Conservation (phyloP, 352 stramenopile species). For the Elongisporangium prolatum region DNA sequence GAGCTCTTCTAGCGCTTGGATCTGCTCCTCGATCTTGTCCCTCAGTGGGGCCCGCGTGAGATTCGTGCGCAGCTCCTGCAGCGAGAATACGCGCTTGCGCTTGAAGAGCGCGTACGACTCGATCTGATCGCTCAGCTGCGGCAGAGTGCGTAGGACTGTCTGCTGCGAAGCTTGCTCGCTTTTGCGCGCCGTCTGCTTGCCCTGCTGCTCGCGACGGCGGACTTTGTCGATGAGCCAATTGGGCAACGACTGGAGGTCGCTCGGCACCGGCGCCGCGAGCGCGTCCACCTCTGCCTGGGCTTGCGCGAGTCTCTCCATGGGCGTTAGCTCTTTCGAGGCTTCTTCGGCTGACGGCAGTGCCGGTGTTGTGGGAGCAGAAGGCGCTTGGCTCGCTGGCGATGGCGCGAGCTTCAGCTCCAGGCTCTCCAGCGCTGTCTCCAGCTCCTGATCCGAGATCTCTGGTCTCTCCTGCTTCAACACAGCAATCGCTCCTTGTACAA, state of each 20-base stretch:
- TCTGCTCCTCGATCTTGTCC: slow-evolving; percentile 58
- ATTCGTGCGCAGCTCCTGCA: slow-evolving; percentile 38
- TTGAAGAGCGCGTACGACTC: slow-evolving; percentile 65
- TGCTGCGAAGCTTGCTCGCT: slow-evolving; percentile 34
- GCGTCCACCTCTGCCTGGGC: slow-evolving; percentile 30
- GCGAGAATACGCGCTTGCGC: slow-evolving; percentile 53
- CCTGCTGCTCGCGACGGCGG: slow-evolving; percentile 42
- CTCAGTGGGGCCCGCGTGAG: slow-evolving; percentile 47
- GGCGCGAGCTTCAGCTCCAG: neutral
- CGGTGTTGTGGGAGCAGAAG: no score
- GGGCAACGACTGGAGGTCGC: slow-evolving; percentile 61
- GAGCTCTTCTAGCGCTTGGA: slow-evolving; percentile 60
- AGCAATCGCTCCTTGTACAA: slow-evolving; percentile 17
- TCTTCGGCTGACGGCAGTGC: neutral
- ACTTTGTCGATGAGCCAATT: slow-evolving; percentile 79
- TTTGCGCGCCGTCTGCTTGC: slow-evolving; percentile 34
- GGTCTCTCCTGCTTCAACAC: slow-evolving; percentile 22
- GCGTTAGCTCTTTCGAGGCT: neutral
- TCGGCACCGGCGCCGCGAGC: slow-evolving; percentile 56
- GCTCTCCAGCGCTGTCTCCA: slow-evolving; percentile 16
- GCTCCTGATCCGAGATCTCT: slow-evolving; percentile 25
- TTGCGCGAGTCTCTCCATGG: neutral
- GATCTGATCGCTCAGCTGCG: slow-evolving; percentile 70
- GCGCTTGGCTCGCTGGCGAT: neutral
- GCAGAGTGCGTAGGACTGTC: slow-evolving; percentile 52